Conservation (phyloP, 2,329 filamentous ascomycete species). For the Onygenales sp. region DNA sequence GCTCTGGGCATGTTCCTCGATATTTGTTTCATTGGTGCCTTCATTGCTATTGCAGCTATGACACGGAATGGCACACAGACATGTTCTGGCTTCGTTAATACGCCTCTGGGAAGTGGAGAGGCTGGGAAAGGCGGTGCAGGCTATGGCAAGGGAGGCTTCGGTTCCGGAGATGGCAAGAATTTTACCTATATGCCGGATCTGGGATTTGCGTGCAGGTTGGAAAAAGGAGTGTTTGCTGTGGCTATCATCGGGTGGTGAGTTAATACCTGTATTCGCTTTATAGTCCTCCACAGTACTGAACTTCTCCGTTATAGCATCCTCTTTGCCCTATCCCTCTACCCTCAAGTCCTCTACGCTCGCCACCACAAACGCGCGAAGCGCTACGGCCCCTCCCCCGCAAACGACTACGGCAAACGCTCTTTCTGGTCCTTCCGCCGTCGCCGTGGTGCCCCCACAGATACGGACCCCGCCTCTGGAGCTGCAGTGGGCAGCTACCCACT, state of each 20-base stretch:
- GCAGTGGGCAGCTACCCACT: constrained; percentile 7
- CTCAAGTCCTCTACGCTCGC: constrained; percentile 59
- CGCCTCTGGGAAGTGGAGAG: constrained; percentile 58
- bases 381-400: constrained; percentile 55
- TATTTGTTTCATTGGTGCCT: constrained; percentile 62
- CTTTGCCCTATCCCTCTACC: constrained; percentile 62
- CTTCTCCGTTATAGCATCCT: constrained; percentile 46
- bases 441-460: constrained; percentile 5
- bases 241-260: constrained; percentile 66
- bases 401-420: constrained; percentile 43
- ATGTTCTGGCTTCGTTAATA: constrained; percentile 57
- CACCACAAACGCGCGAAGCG: constrained; percentile 67
- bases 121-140: constrained; percentile 40
- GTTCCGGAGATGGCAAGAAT: constrained; percentile 18
- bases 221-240: constrained; percentile 69
- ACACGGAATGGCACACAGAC: constrained; percentile 58
- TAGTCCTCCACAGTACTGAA: constrained; percentile 1
- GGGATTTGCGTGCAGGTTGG: constrained; percentile 60
- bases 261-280: neutral
- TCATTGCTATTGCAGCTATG: constrained; percentile 71
- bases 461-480: neutral
- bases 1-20: constrained; percentile 67
- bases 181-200: constrained; percentile 25
- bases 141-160: constrained; percentile 39
- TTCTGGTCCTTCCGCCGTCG: constrained; percentile 6